These are phyloP conservation scores for Spinacia oleracea DNA, from an alignment of 179 eudicot genomes.

Conservation along the genomic window DNA sequence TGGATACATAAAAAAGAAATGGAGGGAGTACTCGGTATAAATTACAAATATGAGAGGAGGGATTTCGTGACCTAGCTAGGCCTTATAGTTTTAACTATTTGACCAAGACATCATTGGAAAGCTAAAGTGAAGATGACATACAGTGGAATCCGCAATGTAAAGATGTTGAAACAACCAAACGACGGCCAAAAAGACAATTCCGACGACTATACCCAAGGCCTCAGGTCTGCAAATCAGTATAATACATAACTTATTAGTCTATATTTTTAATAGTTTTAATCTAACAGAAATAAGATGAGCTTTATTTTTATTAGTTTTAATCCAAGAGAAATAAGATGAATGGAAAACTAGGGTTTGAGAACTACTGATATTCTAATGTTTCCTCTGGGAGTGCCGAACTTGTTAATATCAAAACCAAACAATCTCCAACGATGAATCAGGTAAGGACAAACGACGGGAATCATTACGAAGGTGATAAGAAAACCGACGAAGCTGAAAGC, in stretches of 20 bases:
- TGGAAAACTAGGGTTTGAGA: background rate
- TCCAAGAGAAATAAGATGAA: background rate
- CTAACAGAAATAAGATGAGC: no score
- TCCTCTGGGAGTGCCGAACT: constrained; percentile 83
- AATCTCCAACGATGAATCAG: constrained; percentile 66
- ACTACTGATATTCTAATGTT: constrained; percentile 63
- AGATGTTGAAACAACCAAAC: constrained; percentile 81
- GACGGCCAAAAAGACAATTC: constrained; percentile 74
- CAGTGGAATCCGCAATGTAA: constrained; percentile 83
- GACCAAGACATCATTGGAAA: no score
- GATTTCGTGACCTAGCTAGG: no score
- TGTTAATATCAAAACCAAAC: constrained; percentile 90
- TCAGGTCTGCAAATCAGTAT: constrained; percentile 75
- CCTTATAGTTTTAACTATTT: no score
- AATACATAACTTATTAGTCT: no score
- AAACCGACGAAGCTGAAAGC: constrained; percentile 60
- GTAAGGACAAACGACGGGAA: constrained; percentile 82
- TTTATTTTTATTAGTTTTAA: no score
- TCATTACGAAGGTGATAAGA: constrained; percentile 50
- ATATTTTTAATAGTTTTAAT: no score
- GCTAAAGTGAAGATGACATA: no score
- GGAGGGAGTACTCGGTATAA: no score
- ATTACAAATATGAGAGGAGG: no score
- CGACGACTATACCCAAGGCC: constrained; percentile 84
- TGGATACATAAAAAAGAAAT: no score